Base-by-base conservation (phyloP, 352 stramenopile species). In the Phytophthora tubulina region DNA sequence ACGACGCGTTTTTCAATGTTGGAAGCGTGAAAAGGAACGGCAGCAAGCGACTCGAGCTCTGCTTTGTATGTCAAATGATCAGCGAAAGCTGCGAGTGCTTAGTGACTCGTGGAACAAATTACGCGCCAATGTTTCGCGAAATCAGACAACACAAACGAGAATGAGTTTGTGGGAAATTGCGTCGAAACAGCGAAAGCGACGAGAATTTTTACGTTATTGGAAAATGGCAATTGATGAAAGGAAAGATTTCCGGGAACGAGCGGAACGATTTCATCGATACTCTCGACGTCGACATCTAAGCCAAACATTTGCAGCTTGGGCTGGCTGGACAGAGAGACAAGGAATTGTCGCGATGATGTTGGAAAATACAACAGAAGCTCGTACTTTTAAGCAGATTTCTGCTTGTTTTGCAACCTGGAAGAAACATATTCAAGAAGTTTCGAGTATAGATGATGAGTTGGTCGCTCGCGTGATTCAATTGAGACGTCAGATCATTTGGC, bases 221-320 rank as follows among this genome's bases (percentile, higher is more conserved):
- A 61, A 63, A 56, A 2, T 32, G 10, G 32, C 35, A 2, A 13
- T 63, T 11, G 46, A 59, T 27, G 27, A 52, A 2, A 21, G 11
- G 2, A 60, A 45, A 57, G 38, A 59, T 7, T 54, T 68, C 54
- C 49, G 50, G 11, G 49, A 72, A 42, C 48, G 56, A 55, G n/a
- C 62, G 36, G 33, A 64, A n/a, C 50, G 66, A 11, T 67, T 75
- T 51, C 30, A 11, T 62, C 42, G 59, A 2, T 75, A 62, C 27
- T 48, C 21, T 27, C 38, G 36, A n/a, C 66, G 63, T 13, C 73
- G 70, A 17, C 42, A 38, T 30, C 46, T 81, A 14, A 6, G 15
- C 15, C 71, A 38, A 39, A 45, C 11, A 6, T 65, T 81, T 32
- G 31, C 15, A 10, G n/a, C 10, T 46, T 81, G 73, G 73, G 36